Base-by-base conservation (phyloP, 352 stramenopile species). In the Globisporangium alternatum region DNA sequence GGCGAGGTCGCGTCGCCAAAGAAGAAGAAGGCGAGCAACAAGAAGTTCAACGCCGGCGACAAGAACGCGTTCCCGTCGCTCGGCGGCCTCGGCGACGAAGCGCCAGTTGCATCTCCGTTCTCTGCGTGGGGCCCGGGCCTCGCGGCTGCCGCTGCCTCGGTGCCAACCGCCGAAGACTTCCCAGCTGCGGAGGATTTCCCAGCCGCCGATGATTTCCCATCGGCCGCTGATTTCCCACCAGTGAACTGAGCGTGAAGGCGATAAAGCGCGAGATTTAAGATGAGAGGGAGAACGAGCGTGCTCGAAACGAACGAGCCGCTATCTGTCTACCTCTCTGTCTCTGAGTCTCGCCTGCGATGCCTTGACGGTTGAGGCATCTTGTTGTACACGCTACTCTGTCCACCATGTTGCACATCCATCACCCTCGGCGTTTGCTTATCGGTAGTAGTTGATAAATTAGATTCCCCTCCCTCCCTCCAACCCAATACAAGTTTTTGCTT, bases 31-130 rank as follows among this genome's bases (percentile, higher is more conserved):
- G 74, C 75, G 67, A 67, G 62, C 53, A 88, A 80, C 74, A 91
- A 91, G 72, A 91, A 90, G 73, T 94, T 95, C 55, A 93, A 88
- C 70, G 81, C 80, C 33, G 64, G 74, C 49, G 85, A 95, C 75
- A 80, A 83, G 63, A 83, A 78, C 64, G 85, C 85, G 52, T 95
- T 94, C 76, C 87, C 87, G 62, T 86, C 87, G 59, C 83, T 95
- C 15, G 84, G 83, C 31, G 81, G 80, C 58, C 70, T 71, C 17
- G 70, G 69, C 56, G 66, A 72, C 12, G 76, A 75, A 28, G 71
- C 76, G 12, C 69, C 79, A 8, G 55, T 61, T 21, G 48, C 68
- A 30, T 48, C 49, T 28, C 25, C 57, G 41, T 71, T 71, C 44
- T 62, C 71, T 22, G 70, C 74, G 49, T 91, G 83, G 81, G 83